A percentile compares a stretch with the other conserved stretches of the same genome.
phyloP scores from a whole-genome alignment of 768 basidiomycete genomes.

The Tremella yokohamensis region DNA sequence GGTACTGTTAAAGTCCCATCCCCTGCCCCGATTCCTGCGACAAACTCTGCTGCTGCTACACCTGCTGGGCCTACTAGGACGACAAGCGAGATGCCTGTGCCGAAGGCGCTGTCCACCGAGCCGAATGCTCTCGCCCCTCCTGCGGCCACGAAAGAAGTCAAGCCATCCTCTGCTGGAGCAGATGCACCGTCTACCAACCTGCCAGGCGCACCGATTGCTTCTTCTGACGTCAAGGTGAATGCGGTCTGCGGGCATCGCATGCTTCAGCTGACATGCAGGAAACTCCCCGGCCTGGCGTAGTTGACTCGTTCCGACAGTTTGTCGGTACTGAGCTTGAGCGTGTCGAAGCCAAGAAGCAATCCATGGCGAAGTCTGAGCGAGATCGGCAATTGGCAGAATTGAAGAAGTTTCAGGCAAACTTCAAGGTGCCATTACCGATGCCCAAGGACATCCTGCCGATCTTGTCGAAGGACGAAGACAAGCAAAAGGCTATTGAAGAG shows the following conservation, averaged over 20 bases:
- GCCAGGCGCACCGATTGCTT: conserved; percentile 6
- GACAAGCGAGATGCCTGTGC: conserved; percentile 19
- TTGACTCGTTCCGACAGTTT: conserved; percentile 71
- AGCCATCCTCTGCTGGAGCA: not conserved
- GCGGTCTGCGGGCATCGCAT: not conserved
- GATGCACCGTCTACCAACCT: not conserved
- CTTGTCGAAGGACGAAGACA: conserved; percentile 87
- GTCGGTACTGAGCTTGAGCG: conserved; percentile 87
- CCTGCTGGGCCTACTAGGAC: conserved; percentile 17
- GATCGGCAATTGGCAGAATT: conserved; percentile 91
- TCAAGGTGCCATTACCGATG: conserved; percentile 96
- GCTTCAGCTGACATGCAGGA: not conserved
- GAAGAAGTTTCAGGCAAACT: conserved; percentile 84
- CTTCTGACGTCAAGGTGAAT: conserved; percentile 13
- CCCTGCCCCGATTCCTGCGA: conserved; percentile 11
- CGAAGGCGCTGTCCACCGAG: not conserved
- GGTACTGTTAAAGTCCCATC: conserved; percentile 2
- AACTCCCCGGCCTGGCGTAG: conserved; percentile 15
- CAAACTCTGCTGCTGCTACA: conserved; percentile 7
- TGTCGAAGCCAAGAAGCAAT: conserved; percentile 83
- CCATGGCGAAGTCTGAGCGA: conserved; percentile 84
- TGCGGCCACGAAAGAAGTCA: not conserved
- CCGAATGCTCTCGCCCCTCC: not conserved
- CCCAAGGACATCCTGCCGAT: conserved; percentile 91
- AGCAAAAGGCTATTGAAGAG: conserved; percentile 66